Evolutionary conservation across 192 early-diverging fungal genomes (phyloP), one percentile per base, ranked within the genome.

Genomic region (Spizellomyces punctatus): DNA sequence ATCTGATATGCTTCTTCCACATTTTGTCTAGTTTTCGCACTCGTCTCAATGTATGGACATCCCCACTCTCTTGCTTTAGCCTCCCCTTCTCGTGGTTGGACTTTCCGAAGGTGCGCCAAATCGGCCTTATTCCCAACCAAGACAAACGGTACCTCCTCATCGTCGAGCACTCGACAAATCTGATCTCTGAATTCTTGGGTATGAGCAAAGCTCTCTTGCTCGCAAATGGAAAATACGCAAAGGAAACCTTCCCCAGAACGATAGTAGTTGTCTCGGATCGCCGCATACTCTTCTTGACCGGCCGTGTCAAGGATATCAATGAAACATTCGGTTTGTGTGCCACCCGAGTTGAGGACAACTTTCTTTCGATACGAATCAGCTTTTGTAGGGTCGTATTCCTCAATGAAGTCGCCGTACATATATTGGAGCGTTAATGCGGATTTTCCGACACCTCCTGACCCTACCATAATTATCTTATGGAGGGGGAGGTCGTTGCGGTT

Each of bases 111-210:
- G 16, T 81, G 68, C 12, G 17, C 14, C 74, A 99, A 82, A 81
- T 99, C 98, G 8, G 95, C 96, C 85, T 99, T 99, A 88, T 99
- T 99, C 21, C 96, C 98, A 10, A 98, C 95, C 10, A 99, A 80
- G 41, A 99, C 96, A 76, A 99, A 97, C 52, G 98, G 93, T 6
- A 99, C 98, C 79, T 45, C 85, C 73, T 94, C 92, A 76, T 94
- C 90, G 70, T 94, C 92, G 59, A 94, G 67, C 21, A 94, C 92
- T 64, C 93, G 79, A 22, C 88, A 88, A 71, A 94, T 94, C 72
- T 94, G 93, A 59, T 94, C 93, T 54, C 91, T 79, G 72, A 94
- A 94, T 71, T 94, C 92, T 61, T 83, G 79, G 10, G 93, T 91
- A 78, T 94, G 86, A 45, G 80, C 80, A 77, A 94, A 94, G 41